Evolutionary conservation across 768 basidiomycete species (phyloP), one percentile per base, ranked within the genome.

Genomic region (Auricularia sp.): DNA sequence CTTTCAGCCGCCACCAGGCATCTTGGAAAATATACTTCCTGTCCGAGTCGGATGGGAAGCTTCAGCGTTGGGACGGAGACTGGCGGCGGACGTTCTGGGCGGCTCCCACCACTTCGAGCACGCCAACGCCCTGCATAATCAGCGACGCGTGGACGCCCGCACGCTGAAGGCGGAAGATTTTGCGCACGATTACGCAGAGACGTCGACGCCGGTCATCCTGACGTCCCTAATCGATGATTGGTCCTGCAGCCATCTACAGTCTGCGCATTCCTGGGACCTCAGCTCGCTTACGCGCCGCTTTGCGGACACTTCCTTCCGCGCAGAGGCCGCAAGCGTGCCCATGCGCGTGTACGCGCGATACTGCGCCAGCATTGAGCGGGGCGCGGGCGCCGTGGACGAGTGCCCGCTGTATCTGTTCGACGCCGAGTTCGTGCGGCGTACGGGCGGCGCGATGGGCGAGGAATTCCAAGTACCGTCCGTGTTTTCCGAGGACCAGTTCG

Each of bases 1-100:
- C 66, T 1, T 69, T 68, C 36, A 39, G 61, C 7, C 14, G 61
- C 11, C 56, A 64, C 36, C 66, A 71, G 39, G 62, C 43, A 6
- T 54, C 63, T 16, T 71, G 65, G 67, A 70, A 68, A 43, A 61
- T 62, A 12, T 60, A 21, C 12, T 68, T 66, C 65, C n/a, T 68
- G n/a, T 43, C 56, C 29, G 35, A 36, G 14, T 36, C 64, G 4
- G 21, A 62, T 6, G 66, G 68, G 1, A 18, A n/a, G 2, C 64
- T 70, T 4, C 47, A 18, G 3, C 43, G 34, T 3, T 67, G 67
- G 69, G 43, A 61, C 29, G 65, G 67, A 10, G 36, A 29, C 61
- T 71, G 68, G 67, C 61, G 66, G 8, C 53, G 61, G 1, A 65
- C 67, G 1, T 69, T 65, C 63, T 29, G 63, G 53, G 44, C 36